Percentiles rank a stretch among this genome's conserved stretches.
These are phyloP conservation scores for Penicillium corylophilum DNA, from an alignment of 2,329 filamentous ascomycete genomes.

Conservation along the genomic window DNA sequence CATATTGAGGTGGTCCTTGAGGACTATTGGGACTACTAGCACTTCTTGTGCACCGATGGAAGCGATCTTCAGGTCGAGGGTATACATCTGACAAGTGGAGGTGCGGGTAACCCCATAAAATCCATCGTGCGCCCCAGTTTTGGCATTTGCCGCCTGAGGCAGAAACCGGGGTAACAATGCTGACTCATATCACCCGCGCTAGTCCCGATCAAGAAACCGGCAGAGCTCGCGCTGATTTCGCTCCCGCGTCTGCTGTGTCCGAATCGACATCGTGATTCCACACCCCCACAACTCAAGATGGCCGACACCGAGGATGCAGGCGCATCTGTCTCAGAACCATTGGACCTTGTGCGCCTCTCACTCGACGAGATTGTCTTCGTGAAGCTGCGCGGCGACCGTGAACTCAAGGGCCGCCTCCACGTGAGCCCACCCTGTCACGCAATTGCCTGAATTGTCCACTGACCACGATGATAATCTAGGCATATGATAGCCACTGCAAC, in stretches of 20 bases:
- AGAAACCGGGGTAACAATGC: conserved; percentile 19
- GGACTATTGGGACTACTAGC: neutral
- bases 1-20: neutral
- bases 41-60: neutral
- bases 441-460: conserved; percentile 9
- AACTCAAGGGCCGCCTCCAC: conserved; percentile 92
- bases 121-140: neutral
- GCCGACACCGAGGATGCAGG: conserved; percentile 76
- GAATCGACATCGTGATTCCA: neutral
- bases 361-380: conserved; percentile 97
- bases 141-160: neutral
- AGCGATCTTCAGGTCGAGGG: neutral
- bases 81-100: neutral
- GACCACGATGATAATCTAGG: conserved; percentile 54
- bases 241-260: conserved; percentile 6
- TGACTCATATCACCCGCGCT: conserved; percentile 18
- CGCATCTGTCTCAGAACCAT: conserved; percentile 77
- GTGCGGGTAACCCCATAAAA: neutral
- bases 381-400: conserved; percentile 91
- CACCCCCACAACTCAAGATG: conserved; percentile 54
- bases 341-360: conserved; percentile 91
- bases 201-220: conserved; percentile 14
- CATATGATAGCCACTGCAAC: conserved; percentile 98
- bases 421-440: conserved; percentile 53
- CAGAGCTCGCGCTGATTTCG: conserved; percentile 25